Base-by-base conservation (phyloP, 2,329 filamentous ascomycete genomes). In the Ilyonectria sp. region DNA sequence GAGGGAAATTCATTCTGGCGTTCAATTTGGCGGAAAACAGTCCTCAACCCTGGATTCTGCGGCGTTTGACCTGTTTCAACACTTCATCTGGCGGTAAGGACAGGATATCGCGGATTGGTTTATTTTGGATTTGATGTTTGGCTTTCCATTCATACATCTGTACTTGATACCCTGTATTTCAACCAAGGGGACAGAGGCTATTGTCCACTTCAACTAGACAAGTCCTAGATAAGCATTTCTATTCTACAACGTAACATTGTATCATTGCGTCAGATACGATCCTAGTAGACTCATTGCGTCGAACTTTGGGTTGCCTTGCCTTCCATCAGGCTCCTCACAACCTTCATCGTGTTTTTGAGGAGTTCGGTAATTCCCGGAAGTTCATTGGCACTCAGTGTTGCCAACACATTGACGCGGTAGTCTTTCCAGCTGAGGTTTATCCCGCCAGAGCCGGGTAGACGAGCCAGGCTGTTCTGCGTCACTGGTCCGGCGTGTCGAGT, bases 331-430 rank as follows among this genome's bases (percentile, higher is more conserved):
- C 83, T 87, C 80, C 90, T 90, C 72, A 95, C 80, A 57, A 91
- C 89, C 77, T 92, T 94, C 89, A 96, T 94, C 1, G 93, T 95
- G 74, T 90, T 93, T 79, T 92, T 92, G 86, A 97, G 91, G 74
- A 97, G 81, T 69, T 91, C 86, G 17, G 88, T 87, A 33, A 95
- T 85, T 0, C 94, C 94, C 11, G 79, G 81, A 52, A 92, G 85
- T 0, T 92, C 92, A 60, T 86, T 86, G 6, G 81, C 83, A 65
- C 92, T 91, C 68, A 97, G 80, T 80, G 90, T 89, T 56, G 86
- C 85, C 63, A 97, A 81, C 69, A 95, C 91, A n/a, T 89, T 87
- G 6, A 94, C 83, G 65, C 92, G 86, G 78, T 94, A 97, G 56
- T 93, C 90, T 73, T 91, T 89, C 92, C 92, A 97, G 15, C 84